phyloP scores from a whole-genome alignment of 1,139 yeast species.

The Geotrichum cucujoidarum region DNA sequence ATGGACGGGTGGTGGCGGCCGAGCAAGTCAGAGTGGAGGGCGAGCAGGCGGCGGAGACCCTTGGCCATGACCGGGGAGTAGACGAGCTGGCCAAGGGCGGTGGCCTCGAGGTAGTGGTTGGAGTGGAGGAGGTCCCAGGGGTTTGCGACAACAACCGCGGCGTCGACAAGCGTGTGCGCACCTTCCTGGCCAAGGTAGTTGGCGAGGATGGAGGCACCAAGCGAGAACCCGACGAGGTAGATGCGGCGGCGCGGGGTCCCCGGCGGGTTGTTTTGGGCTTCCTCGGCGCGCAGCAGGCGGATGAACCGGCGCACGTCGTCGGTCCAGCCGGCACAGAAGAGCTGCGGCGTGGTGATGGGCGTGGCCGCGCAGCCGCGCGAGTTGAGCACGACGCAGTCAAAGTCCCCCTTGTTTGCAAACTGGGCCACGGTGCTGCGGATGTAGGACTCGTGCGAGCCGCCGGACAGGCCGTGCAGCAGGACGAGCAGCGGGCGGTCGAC shows the following conservation, averaged over 20 bases:
- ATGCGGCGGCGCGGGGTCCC: slow-evolving; percentile 66
- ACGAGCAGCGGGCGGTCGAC: slow-evolving; percentile 60
- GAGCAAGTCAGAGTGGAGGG: slow-evolving; percentile 57
- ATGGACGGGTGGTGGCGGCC: slow-evolving; percentile 37
- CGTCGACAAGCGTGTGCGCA: slow-evolving; percentile 46
- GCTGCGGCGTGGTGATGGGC: slow-evolving; percentile 64
- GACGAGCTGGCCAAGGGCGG: slow-evolving; percentile 56
- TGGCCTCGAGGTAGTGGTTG: slow-evolving; percentile 46
- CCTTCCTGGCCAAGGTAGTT: slow-evolving; percentile 77
- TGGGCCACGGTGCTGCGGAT: slow-evolving; percentile 50
- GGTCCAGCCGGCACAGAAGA: slow-evolving; percentile 73
- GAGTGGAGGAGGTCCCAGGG: slow-evolving; percentile 82
- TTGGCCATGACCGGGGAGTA: slow-evolving; percentile 64
- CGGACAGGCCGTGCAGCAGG: slow-evolving; percentile 79
- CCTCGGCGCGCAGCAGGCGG: slow-evolving; percentile 43
- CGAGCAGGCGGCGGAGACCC: slow-evolving; percentile 58
- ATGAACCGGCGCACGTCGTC: slow-evolving; percentile 63
- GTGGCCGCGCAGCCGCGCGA: slow-evolving; percentile 86
- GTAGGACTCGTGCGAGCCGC: slow-evolving; percentile 87
- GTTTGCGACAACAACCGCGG: slow-evolving; percentile 64
- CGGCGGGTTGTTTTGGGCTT: slow-evolving; percentile 55
- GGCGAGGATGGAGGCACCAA: slow-evolving; percentile 74
- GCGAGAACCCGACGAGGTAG: slow-evolving; percentile 75
- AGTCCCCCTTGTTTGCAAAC: slow-evolving; percentile 25
- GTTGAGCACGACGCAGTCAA: slow-evolving; percentile 72